Evolutionary conservation across 2,329 filamentous ascomycete genomes (phyloP), one percentile per base, ranked within the genome.

Genomic region (Pyricularia grisea): DNA sequence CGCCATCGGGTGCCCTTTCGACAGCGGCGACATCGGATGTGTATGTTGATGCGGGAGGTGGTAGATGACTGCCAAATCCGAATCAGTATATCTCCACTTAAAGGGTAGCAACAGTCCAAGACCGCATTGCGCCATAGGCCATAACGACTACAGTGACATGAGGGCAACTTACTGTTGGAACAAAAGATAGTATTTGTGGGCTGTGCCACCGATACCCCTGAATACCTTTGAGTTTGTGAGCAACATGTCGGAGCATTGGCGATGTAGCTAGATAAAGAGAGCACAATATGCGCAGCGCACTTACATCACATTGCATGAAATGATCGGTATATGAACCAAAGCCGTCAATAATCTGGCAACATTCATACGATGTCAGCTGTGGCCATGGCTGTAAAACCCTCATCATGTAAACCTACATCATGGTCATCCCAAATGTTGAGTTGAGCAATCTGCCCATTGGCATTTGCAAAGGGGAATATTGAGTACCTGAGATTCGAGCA

Each of bases 401-500:
- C 23, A 17, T 17, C 27, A 27, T 7, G 55, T 25, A 11, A 25
- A 2, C 12, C 85, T 81, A 87, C 77, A 76, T 95, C 92, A 77
- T 98, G 95, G 74, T 99, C 95, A 78, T 99, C 95, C 94, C 94
- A 99, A 64, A 99, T 92, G 75, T 98, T 99, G 72, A 99, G 81
- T 87, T 97, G 96, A 0, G 95, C 90, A 71, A 99, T 98, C 77
- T 97, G 93, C 1, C 91, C 91, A 73, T 94, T 96, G 42, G 92
- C 92, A 74, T 90, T 84, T 1, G 92, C 90, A 78, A 97, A 99
- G 0, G 96, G 86, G 36, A 94, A 92, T 70, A 87, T 91, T 64
- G 88, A 87, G 76, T 95, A 97, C 76, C 76, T 77, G 55, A 14
- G 17, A 63, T 28, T 36, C 28, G 17, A 31, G 5, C 64, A 23